A percentile compares a stretch with the other conserved stretches of the same genome.
Evolutionary conservation across 495 filamentous ascomycete species (phyloP).

Genomic region (Aspergillus nidulans): DNA sequence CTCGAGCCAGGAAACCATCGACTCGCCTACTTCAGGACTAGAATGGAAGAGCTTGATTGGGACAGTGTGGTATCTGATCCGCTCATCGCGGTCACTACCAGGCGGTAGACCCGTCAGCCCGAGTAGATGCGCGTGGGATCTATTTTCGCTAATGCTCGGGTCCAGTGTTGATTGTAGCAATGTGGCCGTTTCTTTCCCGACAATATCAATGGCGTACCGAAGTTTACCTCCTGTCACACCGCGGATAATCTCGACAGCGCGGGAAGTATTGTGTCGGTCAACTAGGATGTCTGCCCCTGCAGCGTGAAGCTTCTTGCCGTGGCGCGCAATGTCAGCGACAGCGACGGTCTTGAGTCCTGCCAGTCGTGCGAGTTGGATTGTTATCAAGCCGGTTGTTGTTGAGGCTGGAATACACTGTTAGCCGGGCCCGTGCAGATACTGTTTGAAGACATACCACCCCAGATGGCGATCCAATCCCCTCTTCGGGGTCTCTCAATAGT

Average conservation of each 20-base stretch:
- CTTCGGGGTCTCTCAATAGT: slow-evolving; percentile 38
- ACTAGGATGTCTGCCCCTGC: slow-evolving; percentile 56
- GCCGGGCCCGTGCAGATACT: too few species aligned
- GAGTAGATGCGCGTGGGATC: slow-evolving; percentile 48
- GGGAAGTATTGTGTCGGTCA: slow-evolving; percentile 54
- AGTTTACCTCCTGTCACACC: slow-evolving; percentile 48
- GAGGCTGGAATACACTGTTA: slow-evolving; percentile 39
- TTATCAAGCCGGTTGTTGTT: slow-evolving; percentile 56
- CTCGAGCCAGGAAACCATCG: slow-evolving; percentile 57
- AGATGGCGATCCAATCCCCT: slow-evolving; percentile 65
- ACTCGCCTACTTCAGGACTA: slow-evolving; percentile 51
- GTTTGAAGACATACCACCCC: slow-evolving; percentile 64
- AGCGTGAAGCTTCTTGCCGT: slow-evolving; percentile 50
- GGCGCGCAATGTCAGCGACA: slow-evolving; percentile 57
- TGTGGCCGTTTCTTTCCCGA: slow-evolving; percentile 54
- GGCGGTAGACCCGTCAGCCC: slow-evolving; percentile 61
- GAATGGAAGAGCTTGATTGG: slow-evolving; percentile 68
- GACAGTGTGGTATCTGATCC: slow-evolving; percentile 54
- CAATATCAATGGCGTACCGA: slow-evolving; percentile 60
- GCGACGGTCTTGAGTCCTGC: slow-evolving; percentile 53
- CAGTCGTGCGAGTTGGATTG: slow-evolving; percentile 57
- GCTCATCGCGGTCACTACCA: slow-evolving; percentile 42
- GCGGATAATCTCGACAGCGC: slow-evolving; percentile 58
- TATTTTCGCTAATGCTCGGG: slow-evolving; percentile 15
- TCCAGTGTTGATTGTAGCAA: slow-evolving; percentile 45